A percentile compares a stretch with the other conserved stretches of the same genome.
These are phyloP conservation scores for Eragrostis nindensis DNA, from an alignment of 176 grass and related monocot genomes.

Conservation along the genomic window DNA sequence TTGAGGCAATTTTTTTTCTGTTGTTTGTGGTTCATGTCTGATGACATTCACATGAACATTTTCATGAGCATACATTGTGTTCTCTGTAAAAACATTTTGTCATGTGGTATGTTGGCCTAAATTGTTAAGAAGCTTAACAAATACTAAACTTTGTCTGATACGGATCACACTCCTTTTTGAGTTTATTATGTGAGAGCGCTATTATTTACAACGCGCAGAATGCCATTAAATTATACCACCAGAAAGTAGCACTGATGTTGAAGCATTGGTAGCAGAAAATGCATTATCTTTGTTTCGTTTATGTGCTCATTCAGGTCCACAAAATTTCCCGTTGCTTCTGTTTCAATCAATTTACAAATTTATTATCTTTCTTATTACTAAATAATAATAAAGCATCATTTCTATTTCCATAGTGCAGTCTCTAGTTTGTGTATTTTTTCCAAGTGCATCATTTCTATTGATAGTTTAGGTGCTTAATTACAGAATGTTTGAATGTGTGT, in stretches of 20 bases:
- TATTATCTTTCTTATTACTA: no score
- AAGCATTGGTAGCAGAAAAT: conserved; percentile 17
- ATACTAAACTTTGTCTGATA: conserved; percentile 12
- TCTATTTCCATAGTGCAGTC: neutral
- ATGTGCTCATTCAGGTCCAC: conserved; percentile 18
- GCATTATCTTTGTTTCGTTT: neutral
- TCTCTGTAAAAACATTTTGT: conserved; percentile 20
- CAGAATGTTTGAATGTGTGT: conserved; percentile 6
- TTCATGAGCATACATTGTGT: conserved; percentile 3
- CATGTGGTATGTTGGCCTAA: neutral
- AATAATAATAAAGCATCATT: neutral
- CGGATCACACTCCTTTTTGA: neutral
- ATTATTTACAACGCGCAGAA: neutral
- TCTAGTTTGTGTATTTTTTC: no score
- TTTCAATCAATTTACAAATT: conserved; percentile 8
- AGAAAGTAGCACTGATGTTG: neutral
- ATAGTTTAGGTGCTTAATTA: conserved; percentile 8
- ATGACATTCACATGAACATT: neutral
- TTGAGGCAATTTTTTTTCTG: neutral
- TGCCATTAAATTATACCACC: neutral
- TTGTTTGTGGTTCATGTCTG: conserved; percentile 13
- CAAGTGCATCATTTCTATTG: no score
- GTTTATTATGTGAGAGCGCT: neutral
- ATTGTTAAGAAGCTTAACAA: neutral
- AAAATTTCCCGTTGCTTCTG: conserved; percentile 16